Percentiles rank a stretch among this genome's conserved stretches.
phyloP scores from a whole-genome alignment of 805 yeast species.

The Millerago galiae region DNA sequence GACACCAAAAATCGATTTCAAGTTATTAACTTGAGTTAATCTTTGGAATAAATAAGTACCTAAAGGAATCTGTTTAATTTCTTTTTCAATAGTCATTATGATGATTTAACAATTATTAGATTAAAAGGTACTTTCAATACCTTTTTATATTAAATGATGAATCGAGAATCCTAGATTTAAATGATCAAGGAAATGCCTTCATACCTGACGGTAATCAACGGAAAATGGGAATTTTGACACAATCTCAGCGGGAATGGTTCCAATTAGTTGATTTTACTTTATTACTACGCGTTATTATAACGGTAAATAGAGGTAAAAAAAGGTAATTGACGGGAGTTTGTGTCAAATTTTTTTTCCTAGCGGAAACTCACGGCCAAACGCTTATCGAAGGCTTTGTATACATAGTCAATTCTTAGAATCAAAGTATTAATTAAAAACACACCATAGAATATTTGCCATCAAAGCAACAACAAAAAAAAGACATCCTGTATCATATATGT shows the following conservation, averaged over 20 bases:
- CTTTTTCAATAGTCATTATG: slow-evolving; percentile 14
- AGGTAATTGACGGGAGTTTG: neutral
- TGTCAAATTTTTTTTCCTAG: neutral
- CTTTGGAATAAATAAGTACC: slow-evolving; percentile 63
- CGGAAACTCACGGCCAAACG: neutral
- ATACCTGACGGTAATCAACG: neutral
- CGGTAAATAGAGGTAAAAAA: neutral
- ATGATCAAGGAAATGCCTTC: too few relatives aligned
- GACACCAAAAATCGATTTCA: slow-evolving; percentile 61
- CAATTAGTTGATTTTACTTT: too few relatives aligned
- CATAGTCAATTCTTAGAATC: neutral
- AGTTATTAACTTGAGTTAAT: slow-evolving; percentile 41
- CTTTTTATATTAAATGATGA: neutral
- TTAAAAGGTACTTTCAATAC: neutral
- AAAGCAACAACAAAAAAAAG: too few relatives aligned
- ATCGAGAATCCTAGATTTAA: neutral
- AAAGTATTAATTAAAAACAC: too few relatives aligned
- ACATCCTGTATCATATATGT: too few relatives aligned
- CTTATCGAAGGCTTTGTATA: neutral
- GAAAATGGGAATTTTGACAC: neutral
- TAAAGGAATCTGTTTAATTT: slow-evolving; percentile 32
- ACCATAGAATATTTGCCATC: too few relatives aligned
- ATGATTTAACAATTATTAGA: neutral
- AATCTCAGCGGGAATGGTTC: too few relatives aligned
- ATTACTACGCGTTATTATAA: too few relatives aligned